phyloP scores from a whole-genome alignment of 306 rosid species.

The Fagus sylvatica region DNA sequence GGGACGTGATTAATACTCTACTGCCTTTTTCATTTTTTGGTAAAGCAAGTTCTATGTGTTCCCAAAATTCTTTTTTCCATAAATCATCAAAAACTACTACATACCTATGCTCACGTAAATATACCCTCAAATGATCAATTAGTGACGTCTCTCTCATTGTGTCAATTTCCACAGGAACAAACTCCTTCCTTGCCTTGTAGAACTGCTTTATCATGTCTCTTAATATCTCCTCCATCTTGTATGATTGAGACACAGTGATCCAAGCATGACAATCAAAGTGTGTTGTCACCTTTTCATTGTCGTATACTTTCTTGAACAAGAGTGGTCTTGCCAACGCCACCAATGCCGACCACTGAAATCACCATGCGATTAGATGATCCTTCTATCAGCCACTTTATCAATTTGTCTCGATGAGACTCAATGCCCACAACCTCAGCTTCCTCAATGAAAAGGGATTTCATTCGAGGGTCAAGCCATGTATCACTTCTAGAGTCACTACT shows the following conservation, averaged over 20 bases:
- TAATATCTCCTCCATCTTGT: no score
- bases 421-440: neutral
- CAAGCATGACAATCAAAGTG: neutral
- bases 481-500: neutral
- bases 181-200: neutral
- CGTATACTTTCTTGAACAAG: neutral
- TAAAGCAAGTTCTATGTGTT: neutral
- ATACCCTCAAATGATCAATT: neutral
- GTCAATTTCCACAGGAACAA: neutral
- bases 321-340: neutral
- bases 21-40: neutral
- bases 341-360: neutral
- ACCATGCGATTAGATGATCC: neutral
- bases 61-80: neutral
- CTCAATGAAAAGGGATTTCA: neutral
- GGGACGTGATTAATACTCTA: neutral
- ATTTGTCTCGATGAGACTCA: neutral
- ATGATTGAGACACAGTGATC: neutral
- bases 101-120: neutral
- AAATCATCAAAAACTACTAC: neutral
- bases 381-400: neutral
- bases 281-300: neutral
- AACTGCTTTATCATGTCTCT: no score
- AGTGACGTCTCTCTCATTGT: neutral
- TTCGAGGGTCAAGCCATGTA: neutral